These are phyloP conservation scores for Macaranga tanarius DNA, from an alignment of 441 rosid genomes.

Conservation along the genomic window DNA sequence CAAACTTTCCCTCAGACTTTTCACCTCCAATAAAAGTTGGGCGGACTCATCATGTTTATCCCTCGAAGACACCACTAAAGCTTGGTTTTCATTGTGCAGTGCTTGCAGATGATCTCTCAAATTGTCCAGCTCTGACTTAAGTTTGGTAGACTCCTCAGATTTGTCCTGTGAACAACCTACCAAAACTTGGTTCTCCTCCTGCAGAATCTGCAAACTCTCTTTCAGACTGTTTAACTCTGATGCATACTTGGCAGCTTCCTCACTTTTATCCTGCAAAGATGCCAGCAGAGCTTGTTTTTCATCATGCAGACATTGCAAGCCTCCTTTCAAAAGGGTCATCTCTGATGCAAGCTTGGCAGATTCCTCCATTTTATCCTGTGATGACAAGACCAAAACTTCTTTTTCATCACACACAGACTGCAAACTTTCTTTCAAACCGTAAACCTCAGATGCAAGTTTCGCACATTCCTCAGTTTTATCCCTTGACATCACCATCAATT, in stretches of 20 bases:
- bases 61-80: slow-evolving; percentile 48
- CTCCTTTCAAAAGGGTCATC: slow-evolving; percentile 24
- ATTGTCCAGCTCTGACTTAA: slow-evolving; percentile 42
- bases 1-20: slow-evolving; percentile 43
- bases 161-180: slow-evolving; percentile 17
- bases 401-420: slow-evolving; percentile 28
- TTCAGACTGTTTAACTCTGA: slow-evolving; percentile 21
- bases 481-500: slow-evolving; percentile 10
- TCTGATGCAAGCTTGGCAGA: slow-evolving; percentile 27
- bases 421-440: slow-evolving; percentile 23
- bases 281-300: slow-evolving; percentile 27
- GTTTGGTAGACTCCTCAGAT: slow-evolving; percentile 18
- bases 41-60: slow-evolving; percentile 54
- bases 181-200: slow-evolving; percentile 27
- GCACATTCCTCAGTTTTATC: slow-evolving; percentile 24
- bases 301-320: slow-evolving; percentile 22
- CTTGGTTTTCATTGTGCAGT: slow-evolving; percentile 49
- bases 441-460: slow-evolving; percentile 22
- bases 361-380: slow-evolving; percentile 27
- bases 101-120: slow-evolving; percentile 47
- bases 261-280: slow-evolving; percentile 17
- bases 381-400: slow-evolving; percentile 16
- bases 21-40: slow-evolving; percentile 50
- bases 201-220: slow-evolving; percentile 24
- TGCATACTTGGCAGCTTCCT: slow-evolving; percentile 23